Evolutionary conservation across 345 rosid genomes (phyloP), one percentile per base, ranked within the genome.

Genomic region (Conringia planisiliqua): DNA sequence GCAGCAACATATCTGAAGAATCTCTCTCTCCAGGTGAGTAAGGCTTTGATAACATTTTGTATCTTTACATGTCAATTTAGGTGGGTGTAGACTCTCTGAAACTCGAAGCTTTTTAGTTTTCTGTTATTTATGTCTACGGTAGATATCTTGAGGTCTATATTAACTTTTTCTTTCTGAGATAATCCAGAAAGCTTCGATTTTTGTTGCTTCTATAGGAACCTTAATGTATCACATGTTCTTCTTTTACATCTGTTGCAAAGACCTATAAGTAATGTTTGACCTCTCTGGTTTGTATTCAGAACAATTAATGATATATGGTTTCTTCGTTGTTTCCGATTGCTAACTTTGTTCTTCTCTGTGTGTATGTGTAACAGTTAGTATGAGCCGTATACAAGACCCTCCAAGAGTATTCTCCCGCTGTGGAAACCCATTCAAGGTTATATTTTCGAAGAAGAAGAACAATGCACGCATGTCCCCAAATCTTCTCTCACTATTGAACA

Each of bases 341-440:
- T 71, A 38, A 57, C 68, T 30, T 17, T 59, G 32, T 52, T 50
- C 24, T 26, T 71, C 26, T 57, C 11, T 7, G 4, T 44, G 4
- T 62, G 9, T 54, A 10, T 42, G 48, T 52, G 14, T 77, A 40
- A 11, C 82, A 73, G 80, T 29, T 54, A 73, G 73, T 27, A 91
- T 91, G 98, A 87, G 90, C 70, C 80, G 78, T 68, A 85, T 88
- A 9, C 93, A 86, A 52, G 90, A 82, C 14, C 81, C 90, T 4
- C 79, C 75, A 63, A 80, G 83, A 39, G 77, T 79, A 63, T 74
- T 56, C 66, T 91, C 89, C 61, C 88, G 69, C 32, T 84, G 82
- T 69, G 87, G 85, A 58, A 92, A 90, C 77, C 90, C 87, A 70
- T 95, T 95, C 72, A 87, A 87, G 68, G 80, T 59, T 80, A 67